Base-by-base conservation (phyloP, 495 filamentous ascomycete genomes). In the Talaromyces adpressus region DNA sequence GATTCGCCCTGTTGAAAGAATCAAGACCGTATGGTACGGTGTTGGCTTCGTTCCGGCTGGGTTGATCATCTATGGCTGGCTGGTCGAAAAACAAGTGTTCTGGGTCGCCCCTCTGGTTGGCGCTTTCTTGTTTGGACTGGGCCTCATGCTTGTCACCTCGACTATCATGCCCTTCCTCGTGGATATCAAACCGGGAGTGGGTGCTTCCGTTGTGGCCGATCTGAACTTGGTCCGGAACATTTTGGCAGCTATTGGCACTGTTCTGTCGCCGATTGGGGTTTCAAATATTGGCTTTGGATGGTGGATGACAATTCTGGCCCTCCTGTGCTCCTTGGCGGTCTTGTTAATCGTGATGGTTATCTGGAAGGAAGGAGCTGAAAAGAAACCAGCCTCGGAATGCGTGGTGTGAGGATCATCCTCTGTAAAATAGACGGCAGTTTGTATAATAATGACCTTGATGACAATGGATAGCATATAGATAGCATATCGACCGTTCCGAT, bases 31-130 rank as follows among this genome's bases (percentile, higher is more conserved):
- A 7, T 65, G 58, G 63, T 34, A 62, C 23, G 66, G 58, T 34
- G 63, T 57, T 16, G 30, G 53, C 4, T 45, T 67, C 20, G 54
- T 62, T 16, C 66, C 66, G 14, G 66, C 63, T 6, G 63, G 47
- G 9, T 54, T 67, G 53, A 27, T 67, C 3, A 30, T 52, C 7
- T 67, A 63, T n/a, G 63, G 66, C 51, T 67, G 63, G 66, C 30
- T 59, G 3, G 59, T 53, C 18, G 25, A 32, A n/a, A 32, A 57
- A 32, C 4, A 57, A 20, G 25, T 16, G 2, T 60, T 62, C 52
- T 67, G 65, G 65, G 3, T 64, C 16, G 65, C 53, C 2, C 65
- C 65, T 41, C 54, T 57, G 8, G 54, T 57, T 16, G 54, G 54
- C 25, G 54, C 54, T 4, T 57, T 57, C 22, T 18, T 57, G 9